Conservation (phyloP, 1,284 basidiomycete species). For the Vanrija pseudolonga region DNA sequence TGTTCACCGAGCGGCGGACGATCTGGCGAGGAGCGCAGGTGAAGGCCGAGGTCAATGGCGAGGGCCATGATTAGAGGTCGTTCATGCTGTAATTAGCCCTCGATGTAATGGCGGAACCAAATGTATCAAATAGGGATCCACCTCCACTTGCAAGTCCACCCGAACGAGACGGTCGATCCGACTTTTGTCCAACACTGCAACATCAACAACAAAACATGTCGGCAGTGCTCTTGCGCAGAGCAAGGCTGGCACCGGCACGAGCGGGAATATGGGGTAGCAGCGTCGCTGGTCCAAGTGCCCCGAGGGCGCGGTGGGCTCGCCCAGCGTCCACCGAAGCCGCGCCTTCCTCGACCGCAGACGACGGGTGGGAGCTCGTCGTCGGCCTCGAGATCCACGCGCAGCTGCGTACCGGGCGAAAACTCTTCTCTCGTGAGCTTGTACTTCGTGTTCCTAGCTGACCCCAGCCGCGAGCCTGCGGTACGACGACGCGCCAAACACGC, state of each 20-base stretch:
- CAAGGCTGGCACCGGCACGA: no score
- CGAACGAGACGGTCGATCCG: no score
- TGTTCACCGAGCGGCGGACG: constrained; percentile 11
- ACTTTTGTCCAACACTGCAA: no score
- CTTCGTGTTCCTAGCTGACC: neutral
- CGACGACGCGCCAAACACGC: constrained; percentile 54
- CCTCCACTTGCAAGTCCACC: no score
- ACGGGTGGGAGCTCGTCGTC: constrained; percentile 77
- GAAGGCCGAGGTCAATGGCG: neutral
- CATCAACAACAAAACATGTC: no score
- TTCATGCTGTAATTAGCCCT: neutral
- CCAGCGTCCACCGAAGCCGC: no score
- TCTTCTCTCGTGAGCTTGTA: constrained; percentile 72
- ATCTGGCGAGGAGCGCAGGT: neutral
- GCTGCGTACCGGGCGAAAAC: constrained; percentile 77
- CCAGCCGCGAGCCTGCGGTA: constrained; percentile 30
- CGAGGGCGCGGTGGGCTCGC: no score
- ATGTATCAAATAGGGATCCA: neutral
- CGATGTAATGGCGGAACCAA: neutral
- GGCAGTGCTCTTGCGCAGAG: no score
- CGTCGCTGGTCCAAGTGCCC: no score
- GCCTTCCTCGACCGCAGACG: neutral
- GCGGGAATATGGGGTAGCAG: no score
- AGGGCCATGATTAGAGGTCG: neutral
- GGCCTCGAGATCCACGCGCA: constrained; percentile 97